Base-by-base conservation (phyloP, 2,329 filamentous ascomycete species). In the Pseudogymnoascus verrucosus region DNA sequence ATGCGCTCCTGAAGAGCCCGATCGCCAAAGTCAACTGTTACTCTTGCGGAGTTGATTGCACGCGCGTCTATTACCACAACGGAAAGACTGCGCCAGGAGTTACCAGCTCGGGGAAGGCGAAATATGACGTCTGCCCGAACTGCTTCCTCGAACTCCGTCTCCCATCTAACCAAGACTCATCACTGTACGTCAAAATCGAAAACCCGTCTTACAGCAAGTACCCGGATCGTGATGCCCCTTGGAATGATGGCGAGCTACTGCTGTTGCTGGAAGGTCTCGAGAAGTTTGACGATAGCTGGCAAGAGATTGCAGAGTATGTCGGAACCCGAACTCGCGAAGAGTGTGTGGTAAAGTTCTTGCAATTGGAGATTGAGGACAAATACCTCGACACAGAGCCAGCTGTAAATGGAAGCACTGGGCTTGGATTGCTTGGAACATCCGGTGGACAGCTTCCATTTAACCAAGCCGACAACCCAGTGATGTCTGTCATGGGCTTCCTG, bases 361-460 rank as follows among this genome's bases (percentile, higher is more conserved):
- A 97, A 73, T 82, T 99, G 37, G 93, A 97, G 69, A 99, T 99
- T 66, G 95, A 98, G 75, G 93, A 97, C 78, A 96, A 96, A 75
- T 99, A 97, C 72, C 80, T 97, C 8, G 93, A 98, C 71, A 86
- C 91, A 6, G 88, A 93, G 71, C 80, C 83, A 6, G 71, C 76
- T 10, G 76, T 83, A 62, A 80, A 78, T 64, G 79, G 80, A 76
- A 82, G 80, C 10, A 83, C 78, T 1, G 84, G 86, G 6, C 79
- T 90, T 63, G 80, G 84, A 63, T 79, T 89, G 80, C 79, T 95
- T 37, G 88, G 89, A 36, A 83, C 86, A 64, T 84, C 91, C 61
- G 84, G 89, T 65, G 93, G 93, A 7, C 87, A 91, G 66, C 82
- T 96, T 54, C 95, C 95, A 0, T 95, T 98, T 75, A 93, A 86